Evolutionary conservation across 495 filamentous ascomycete species (phyloP), one percentile per base, ranked within the genome.

Genomic region (Talaromyces borbonicus): DNA sequence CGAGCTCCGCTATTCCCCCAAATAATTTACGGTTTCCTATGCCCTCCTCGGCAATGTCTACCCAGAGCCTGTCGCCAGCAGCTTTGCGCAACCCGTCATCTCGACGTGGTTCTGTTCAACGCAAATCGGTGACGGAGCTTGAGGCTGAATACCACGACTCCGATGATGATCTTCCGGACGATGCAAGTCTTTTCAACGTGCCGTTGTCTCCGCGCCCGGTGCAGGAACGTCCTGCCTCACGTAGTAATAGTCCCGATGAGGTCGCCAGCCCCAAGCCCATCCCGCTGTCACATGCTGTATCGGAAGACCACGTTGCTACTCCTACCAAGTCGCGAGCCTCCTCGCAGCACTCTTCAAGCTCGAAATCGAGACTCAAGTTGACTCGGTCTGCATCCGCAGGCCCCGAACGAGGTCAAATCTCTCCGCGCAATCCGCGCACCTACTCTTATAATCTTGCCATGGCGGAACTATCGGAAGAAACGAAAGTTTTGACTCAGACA

Each of bases 101-200:
- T n/a, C 37, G 19, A 35, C 45, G 57, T 32, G 83, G 79, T 43
- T 95, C 87, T 87, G 85, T 95, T 57, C 75, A 80, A 18, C 72
- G 84, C 43, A 97, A 96, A 63, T 77, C 85, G 3, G 63, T 79
- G 4, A 74, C 85, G 47, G 84, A 95, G 44, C 57, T 90, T 26
- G 93, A 96, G 58, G 77, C 80, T 31, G 90, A 97, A 58, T 95
- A 83, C 50, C 75, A 90, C 59, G 86, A 94, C 47, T 81, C 80
- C 8, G 92, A 95, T 48, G 90, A 95, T 48, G 89, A 97, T 43
- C 77, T 98, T 18, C 92, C 92, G 4, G 87, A 93, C 45, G 92
- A 93, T 53, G 82, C 87, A 12, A 80, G 90, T 53, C 70, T 98
- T 16, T 88, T 87, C 72, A 97, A 97, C 55, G 85, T 98, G 6